Conservation (phyloP, 345 rosid species). For the Populus euphratica region DNA sequence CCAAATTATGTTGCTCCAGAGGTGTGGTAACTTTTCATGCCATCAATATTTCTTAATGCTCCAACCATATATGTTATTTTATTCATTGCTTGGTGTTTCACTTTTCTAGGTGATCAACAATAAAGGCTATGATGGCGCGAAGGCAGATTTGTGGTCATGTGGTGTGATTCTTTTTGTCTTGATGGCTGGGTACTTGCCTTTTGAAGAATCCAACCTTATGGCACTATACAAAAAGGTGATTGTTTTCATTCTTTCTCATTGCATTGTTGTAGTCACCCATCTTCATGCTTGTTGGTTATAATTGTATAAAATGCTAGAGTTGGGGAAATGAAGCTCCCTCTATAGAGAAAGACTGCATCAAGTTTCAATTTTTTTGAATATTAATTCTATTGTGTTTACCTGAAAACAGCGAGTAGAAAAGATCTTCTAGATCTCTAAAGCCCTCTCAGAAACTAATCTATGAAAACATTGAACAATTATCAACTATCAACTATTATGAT, state of each 20-base stretch:
- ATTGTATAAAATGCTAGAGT: background rate
- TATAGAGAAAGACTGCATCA: background rate
- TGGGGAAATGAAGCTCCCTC: background rate
- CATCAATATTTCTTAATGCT: background rate
- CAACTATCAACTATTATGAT: background rate
- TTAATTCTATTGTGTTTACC: background rate
- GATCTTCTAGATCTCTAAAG: background rate
- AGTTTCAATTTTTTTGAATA: background rate
- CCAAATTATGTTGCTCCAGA: constrained; percentile 99
- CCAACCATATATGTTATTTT: constrained; percentile 3
- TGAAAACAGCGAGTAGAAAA: background rate
- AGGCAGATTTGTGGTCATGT: constrained; percentile 98
- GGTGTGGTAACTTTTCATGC: constrained; percentile 44
- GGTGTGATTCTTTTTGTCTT: constrained; percentile 95
- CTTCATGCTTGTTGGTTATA: background rate
- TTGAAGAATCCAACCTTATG: constrained; percentile 83
- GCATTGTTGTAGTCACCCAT: background rate
- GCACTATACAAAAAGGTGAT: constrained; percentile 76
- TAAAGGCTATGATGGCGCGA: constrained; percentile 96
- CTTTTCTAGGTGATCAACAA: constrained; percentile 74
- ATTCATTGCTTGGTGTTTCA: constrained; percentile 7
- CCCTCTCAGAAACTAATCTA: background rate
- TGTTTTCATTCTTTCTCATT: background rate
- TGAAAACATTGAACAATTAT: background rate
- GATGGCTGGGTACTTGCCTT: constrained; percentile 98